Evolutionary conservation across 208 protist species (phyloP), one percentile per base, ranked within the genome.

Genomic region (Angomonas ambiguus): DNA sequence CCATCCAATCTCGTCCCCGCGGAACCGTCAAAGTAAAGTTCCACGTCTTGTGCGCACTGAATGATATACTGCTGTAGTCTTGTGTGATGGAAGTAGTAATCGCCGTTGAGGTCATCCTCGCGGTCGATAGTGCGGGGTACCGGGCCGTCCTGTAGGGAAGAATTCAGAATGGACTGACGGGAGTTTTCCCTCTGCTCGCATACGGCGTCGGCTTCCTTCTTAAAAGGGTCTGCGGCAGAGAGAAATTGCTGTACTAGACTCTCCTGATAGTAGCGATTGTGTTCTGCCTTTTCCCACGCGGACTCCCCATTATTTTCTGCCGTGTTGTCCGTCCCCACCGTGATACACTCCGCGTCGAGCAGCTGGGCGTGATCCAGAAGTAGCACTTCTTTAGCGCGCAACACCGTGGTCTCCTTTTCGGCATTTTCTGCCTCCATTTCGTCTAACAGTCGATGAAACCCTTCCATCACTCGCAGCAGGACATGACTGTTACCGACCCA

Each of bases 401-500:
- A 66, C 51, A 48, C 75, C 31, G 57, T n/a, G 32, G 3, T 6
- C 55, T 11, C 65, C 2, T 22, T 28, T 2, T 24, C 20, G 51
- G 25, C 35, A n/a, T n/a, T n/a, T n/a, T n/a, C 22, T 5, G 4
- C 32, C 62, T 28, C n/a, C 20, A 38, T 13, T 30, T 48, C 34
- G 38, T 48, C 33, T 22, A 71, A 55, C 32, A 82, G 65, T 31
- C 77, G 74, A 28, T 24, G 51, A 66, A 82, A 81, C 20, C 60
- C 63, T 60, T 94, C 85, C 13, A 67, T 70, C 0, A 80, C 72
- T 10, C 66, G 63, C 57, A 93, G 57, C 58, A 94, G 56, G 20
- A 85, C 87, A 62, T 92, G 83, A 1, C 86, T 80, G 1, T 83
- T 72, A 25, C 98, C 98, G 4, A 99, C 72, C 98, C 98, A 99